Percentiles rank a stretch among this genome's conserved stretches.
Evolutionary conservation across 495 filamentous ascomycete genomes (phyloP).

Genomic region (Penicillium herquei): DNA sequence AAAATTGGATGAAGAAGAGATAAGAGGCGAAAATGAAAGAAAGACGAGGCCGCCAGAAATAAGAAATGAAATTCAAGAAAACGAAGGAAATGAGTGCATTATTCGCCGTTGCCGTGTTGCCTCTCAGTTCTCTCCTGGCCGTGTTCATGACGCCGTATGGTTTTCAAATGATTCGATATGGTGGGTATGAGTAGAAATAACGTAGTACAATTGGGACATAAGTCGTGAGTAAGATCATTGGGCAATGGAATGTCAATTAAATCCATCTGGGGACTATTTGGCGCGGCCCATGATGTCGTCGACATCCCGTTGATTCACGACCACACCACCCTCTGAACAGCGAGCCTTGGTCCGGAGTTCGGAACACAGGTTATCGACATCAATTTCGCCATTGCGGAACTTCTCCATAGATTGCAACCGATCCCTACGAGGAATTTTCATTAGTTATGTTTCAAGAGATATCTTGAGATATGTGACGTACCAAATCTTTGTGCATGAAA

Average conservation of each 20-base stretch:
- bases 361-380: slow-evolving; percentile 88
- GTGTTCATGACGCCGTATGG: slow-evolving; percentile 25
- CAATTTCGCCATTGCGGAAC: slow-evolving; percentile 82
- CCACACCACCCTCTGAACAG: slow-evolving; percentile 89
- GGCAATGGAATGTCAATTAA: not conserved
- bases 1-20: not conserved
- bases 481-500: slow-evolving; percentile 92
- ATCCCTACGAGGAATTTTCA: slow-evolving; percentile 61
- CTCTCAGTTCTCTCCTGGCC: slow-evolving; percentile 12
- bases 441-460: slow-evolving; percentile 5
- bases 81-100: not conserved
- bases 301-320: slow-evolving; percentile 87
- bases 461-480: slow-evolving; percentile 41
- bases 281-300: slow-evolving; percentile 68
- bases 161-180: slow-evolving; percentile 28
- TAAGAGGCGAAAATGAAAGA: not conserved
- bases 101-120: slow-evolving; percentile 9
- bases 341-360: slow-evolving; percentile 96
- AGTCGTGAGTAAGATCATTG: slow-evolving; percentile 20
- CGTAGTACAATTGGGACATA: slow-evolving; percentile 23
- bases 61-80: not conserved
- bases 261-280: slow-evolving; percentile 20
- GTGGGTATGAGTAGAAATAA: slow-evolving; percentile 27
- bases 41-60: not conserved
- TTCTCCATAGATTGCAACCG: slow-evolving; percentile 83